Evolutionary conservation across 495 filamentous ascomycete species (phyloP).

Genomic region (Sphaerosporella brunnea): DNA sequence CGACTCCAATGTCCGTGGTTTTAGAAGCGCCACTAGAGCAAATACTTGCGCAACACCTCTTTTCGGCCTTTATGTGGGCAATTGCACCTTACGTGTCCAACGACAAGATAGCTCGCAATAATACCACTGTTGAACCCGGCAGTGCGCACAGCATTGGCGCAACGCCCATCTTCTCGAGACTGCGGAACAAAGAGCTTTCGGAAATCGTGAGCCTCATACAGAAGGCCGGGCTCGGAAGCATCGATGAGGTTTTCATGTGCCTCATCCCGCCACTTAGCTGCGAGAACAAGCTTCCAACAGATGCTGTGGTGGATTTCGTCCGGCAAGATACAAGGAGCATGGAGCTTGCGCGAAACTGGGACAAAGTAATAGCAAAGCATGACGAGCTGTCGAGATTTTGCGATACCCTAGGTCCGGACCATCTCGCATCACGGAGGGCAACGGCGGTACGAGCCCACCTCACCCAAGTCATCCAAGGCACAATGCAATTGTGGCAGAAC

Average conservation of each 20-base stretch:
- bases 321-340: not conserved
- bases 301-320: conserved; percentile 2
- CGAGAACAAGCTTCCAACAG: not conserved
- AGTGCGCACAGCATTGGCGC: not conserved
- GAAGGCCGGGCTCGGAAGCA: conserved; percentile 1
- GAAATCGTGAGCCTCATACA: not conserved
- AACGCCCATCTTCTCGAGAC: not conserved
- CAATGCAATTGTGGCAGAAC: not conserved
- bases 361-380: not conserved
- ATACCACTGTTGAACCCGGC: not conserved
- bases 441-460: not conserved
- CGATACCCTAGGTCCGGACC: not conserved
- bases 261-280: conserved; percentile 7
- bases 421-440: not conserved
- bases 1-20: not conserved
- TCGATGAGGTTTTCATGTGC: not conserved
- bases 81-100: not conserved
- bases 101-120: not conserved
- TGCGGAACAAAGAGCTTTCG: conserved; percentile 3
- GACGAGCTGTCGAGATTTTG: not conserved
- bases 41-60: conserved; percentile 15
- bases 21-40: conserved; percentile 1
- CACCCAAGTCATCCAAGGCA: not conserved
- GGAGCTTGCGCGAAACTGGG: not conserved
- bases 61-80: conserved; percentile 16